Evolutionary conservation across 2,329 filamentous ascomycete genomes (phyloP), one percentile per base, ranked within the genome.

Genomic region (Ustilaginoidea virens): DNA sequence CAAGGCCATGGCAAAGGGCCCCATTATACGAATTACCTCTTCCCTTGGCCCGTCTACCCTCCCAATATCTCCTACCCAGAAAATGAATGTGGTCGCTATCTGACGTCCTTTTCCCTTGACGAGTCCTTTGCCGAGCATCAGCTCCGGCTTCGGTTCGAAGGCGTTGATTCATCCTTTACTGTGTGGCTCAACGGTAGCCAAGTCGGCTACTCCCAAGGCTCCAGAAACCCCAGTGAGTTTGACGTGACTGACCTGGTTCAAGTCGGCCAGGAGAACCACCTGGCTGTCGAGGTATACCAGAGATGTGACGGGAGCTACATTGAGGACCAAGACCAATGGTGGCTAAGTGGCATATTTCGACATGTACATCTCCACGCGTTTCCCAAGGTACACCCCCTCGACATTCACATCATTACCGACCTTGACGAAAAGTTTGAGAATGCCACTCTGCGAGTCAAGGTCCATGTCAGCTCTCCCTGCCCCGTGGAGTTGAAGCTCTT

Each of bases 311-410:
- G 75, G 3, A 74, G 66, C 13, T 81, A 81, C 36, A 68, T 81
- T 19, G 77, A 82, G 42, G 75, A 80, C 35, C 74, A 67, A 36
- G 73, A 80, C 41, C 70, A 79, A 47, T 80, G 75, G 73, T 74
- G 72, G 66, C 48, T 78, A 5, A 69, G 62, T 29, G 61, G 66
- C 14, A 81, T 80, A 34, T 81, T 81, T 40, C 61, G 77, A 23
- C 74, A 81, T 34, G 75, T 82, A 0, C 69, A 66, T 33, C 52
- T 82, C 7, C 55, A 78, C 17, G 65, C 66, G 0, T 79, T 80
- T 32, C 65, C 71, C 0, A 47, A 54, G n/a, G 43, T 51, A 17
- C 51, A 61, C 27, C 61, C 72, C 20, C 52, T 74, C 24, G 66
- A 78, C 38, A 58, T 75, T 16, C 61, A 62, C 28, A 47, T 74